Percentiles rank a stretch among this genome's conserved stretches.
Evolutionary conservation across 768 basidiomycete species (phyloP).

Genomic region (Gymnopilus dilepis): DNA sequence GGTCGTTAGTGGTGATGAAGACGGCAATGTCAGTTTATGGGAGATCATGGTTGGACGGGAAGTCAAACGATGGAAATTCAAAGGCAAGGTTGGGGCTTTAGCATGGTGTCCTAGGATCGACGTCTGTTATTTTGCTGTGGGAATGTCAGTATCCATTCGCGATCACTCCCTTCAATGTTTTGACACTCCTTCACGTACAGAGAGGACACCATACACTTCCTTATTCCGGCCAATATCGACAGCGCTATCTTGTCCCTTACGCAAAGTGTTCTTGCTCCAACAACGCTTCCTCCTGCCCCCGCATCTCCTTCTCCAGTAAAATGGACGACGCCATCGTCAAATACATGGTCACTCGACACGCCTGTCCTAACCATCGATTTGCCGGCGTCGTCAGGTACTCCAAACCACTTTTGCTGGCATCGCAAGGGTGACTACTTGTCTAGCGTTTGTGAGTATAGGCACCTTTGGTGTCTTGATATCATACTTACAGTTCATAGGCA

Average conservation of each 20-base stretch:
- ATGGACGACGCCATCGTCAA: slow-evolving; percentile 61
- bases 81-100: slow-evolving; percentile 77
- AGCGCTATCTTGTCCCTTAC: slow-evolving; percentile 61
- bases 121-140: slow-evolving; percentile 78
- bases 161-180: slow-evolving; percentile 14
- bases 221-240: slow-evolving; percentile 82
- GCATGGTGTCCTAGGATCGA: slow-evolving; percentile 95
- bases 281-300: slow-evolving; percentile 63
- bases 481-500: slow-evolving; percentile 46
- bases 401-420: slow-evolving; percentile 91
- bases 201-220: slow-evolving; percentile 78
- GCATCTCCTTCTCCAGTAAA: slow-evolving; percentile 67
- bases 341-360: slow-evolving; percentile 52
- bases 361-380: slow-evolving; percentile 67
- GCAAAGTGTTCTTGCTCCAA: slow-evolving; percentile 64
- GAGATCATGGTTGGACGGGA: slow-evolving; percentile 90
- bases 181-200: slow-evolving; percentile 44
- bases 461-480: slow-evolving; percentile 4
- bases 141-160: slow-evolving; percentile 60
- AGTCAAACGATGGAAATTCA: slow-evolving; percentile 85
- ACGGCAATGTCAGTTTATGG: slow-evolving; percentile 87
- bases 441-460: slow-evolving; percentile 85
- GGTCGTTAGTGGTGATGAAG: slow-evolving; percentile 91
- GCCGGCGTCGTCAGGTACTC: slow-evolving; percentile 68
- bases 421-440: slow-evolving; percentile 94